Evolutionary conservation across 164 flowering plant genomes (phyloP).

Genomic region (Aristolochia fimbriata): DNA sequence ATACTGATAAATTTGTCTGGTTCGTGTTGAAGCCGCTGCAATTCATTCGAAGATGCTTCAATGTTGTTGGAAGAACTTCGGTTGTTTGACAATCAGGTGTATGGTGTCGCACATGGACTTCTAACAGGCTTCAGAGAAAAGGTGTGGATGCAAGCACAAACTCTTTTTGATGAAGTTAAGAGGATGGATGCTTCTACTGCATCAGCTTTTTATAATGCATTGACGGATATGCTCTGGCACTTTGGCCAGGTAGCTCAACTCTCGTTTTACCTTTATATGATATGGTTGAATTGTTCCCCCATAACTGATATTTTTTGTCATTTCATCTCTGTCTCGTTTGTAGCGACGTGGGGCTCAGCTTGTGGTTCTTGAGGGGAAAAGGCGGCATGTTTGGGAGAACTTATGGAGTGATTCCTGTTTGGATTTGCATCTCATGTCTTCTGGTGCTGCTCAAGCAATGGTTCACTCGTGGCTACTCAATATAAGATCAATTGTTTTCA

Average conservation of each 20-base stretch:
- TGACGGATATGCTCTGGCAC: constrained; percentile 98
- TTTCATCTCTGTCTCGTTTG: constrained; percentile 5
- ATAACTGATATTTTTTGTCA: not conserved
- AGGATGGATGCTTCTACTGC: constrained; percentile 89
- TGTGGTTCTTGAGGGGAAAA: constrained; percentile 90
- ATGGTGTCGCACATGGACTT: constrained; percentile 96
- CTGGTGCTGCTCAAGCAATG: constrained; percentile 99
- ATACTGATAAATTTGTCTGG: not conserved
- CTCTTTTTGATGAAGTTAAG: constrained; percentile 84
- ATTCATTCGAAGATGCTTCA: constrained; percentile 89
- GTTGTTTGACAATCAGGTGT: constrained; percentile 74
- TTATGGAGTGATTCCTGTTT: constrained; percentile 80
- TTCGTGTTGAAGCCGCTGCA: constrained; percentile 68
- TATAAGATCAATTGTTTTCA: constrained; percentile 65
- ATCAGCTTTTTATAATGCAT: constrained; percentile 95
- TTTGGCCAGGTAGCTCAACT: constrained; percentile 75
- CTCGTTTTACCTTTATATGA: not conserved
- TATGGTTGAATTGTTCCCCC: not conserved
- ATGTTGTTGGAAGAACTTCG: constrained; percentile 89
- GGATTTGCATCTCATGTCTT: constrained; percentile 95
- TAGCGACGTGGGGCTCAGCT: constrained; percentile 87
- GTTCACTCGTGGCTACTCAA: constrained; percentile 90
- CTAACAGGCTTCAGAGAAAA: constrained; percentile 66
- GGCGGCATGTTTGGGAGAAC: constrained; percentile 83
- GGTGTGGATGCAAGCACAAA: constrained; percentile 71